phyloP scores from a whole-genome alignment of 2,329 filamentous ascomycete species.

The Coleophoma cylindrospora region DNA sequence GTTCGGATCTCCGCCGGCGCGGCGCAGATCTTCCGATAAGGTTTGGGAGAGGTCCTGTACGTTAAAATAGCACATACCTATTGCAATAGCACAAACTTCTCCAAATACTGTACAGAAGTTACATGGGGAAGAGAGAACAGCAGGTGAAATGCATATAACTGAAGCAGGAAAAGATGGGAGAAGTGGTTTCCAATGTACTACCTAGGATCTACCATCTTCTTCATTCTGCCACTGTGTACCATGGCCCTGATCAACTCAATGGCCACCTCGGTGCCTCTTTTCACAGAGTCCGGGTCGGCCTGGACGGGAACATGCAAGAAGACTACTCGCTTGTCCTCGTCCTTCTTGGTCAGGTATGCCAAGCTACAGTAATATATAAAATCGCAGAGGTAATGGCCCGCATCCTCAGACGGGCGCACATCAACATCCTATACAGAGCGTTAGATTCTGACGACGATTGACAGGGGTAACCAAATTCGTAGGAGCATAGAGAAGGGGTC shows the following conservation, averaged over 20 bases:
- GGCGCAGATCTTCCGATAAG: constrained; percentile 1
- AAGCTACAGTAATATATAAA: constrained; percentile 72
- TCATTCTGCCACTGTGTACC: constrained; percentile 34
- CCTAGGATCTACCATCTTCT: constrained; percentile 7
- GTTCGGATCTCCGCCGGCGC: background rate
- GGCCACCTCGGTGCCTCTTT: constrained; percentile 44
- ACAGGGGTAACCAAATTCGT: background rate
- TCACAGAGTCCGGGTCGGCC: constrained; percentile 41
- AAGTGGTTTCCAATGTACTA: background rate
- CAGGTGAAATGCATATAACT: background rate
- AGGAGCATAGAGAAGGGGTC: background rate
- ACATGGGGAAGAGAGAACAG: background rate
- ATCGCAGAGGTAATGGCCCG: constrained; percentile 71
- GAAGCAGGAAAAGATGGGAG: background rate
- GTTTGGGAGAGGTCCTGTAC: background rate
- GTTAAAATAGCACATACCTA: no score
- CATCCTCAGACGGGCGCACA: constrained; percentile 60
- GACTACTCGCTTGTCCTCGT: constrained; percentile 45
- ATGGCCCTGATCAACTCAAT: constrained; percentile 52
- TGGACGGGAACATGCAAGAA: constrained; percentile 71
- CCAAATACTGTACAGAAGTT: no score
- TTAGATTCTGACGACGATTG: background rate
- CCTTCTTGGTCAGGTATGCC: constrained; percentile 46
- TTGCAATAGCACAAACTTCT: no score
- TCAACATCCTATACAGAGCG: constrained; percentile 31